Evolutionary conservation across 2,329 filamentous ascomycete genomes (phyloP), one percentile per base, ranked within the genome.

Genomic region (Aspergillus sp.): DNA sequence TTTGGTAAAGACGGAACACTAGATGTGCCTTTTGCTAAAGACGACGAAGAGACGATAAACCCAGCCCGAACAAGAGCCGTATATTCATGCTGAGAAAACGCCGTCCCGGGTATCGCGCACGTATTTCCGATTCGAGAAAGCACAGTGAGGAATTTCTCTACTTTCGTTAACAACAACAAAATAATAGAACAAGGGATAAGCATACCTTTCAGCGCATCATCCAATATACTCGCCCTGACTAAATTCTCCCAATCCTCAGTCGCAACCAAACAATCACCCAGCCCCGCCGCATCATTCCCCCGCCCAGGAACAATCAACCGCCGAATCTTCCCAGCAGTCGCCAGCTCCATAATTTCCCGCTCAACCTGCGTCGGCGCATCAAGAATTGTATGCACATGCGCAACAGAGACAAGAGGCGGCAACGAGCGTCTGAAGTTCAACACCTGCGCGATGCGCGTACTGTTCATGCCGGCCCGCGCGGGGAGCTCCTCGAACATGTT

Each of bases 341-440:
- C 71, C 33, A 86, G 69, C 23, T 82, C 75, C 15, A 81, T 80
- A 48, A 87, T 82, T 63, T 87, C 84, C 40, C 83, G 77, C 66
- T 88, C 86, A 0, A 81, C 83, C n/a, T 72, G 73, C 0, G 85
- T 87, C 5, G 84, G 80, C 2, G 82, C 82, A 21, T 76, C 72
- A 39, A 82, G 75, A 14, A 88, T 66, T 1, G 84, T 84, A 70
- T 87, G 83, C 0, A 88, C 73, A 70, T 88, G 85, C 17, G 84
- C 82, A 46, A 86, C 72, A 0, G 83, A 85, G 11, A 85, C 83
- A 27, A 87, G 77, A 0, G 83, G 82, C 12, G 86, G 84, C 46
- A 88, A 67, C 43, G 74, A 77, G 49, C 72, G 76, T 12, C 84
- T 79, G 59, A 82, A 80, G 52, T 86, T 85, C 51, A 88, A 70